Evolutionary conservation across 225 moss, liverwort and hornwort species (phyloP), one percentile per base, ranked within the genome.

Genomic region (Sphagnum tenellum): DNA sequence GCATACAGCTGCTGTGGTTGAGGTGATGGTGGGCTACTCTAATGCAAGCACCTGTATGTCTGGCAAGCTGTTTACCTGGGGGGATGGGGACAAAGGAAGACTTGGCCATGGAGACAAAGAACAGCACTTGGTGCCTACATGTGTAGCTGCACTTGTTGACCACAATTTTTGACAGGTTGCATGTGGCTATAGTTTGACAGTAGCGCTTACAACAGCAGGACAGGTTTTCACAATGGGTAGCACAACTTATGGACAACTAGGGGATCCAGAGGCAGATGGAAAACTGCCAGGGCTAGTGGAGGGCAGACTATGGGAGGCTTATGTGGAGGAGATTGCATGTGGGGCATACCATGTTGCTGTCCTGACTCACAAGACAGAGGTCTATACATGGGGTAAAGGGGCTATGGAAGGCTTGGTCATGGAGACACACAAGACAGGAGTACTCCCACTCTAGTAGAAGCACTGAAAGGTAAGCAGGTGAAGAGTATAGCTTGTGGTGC

Each of bases 1-100:
- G 98, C 98, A 98, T 74, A 98, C 93, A 2, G 90, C 93, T 44
- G 98, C 98, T 2, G 93, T 98, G 49, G 98, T 98, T 68, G 98
- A 98, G 81, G 98, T 98, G 56, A 98, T 98, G 98, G 98, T 93
- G 75, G 90, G 98, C 4, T 84, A 86, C 60, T 87, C 93, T 2
- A 89, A 79, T 70, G 84, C 89, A 46, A 88, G 78, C 50, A 89
- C 69, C 74, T 82, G 82, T 61, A 90, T 90, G 10, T 98, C 98
- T 8, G 98, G 98, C 64, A 98, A 98, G 86, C 84, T 98, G 47
- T 98, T 98, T 75, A 98, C 98, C 0, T 98, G 98, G 98, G 98
- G 98, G 11, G 93, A 98, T 76, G 98, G 98, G 29, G 98, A 98
- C 69, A 93, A 93, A 72, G 90, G 90, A 4, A 73, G 93, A 62